Percentiles rank a stretch among this genome's conserved stretches.
Conservation (phyloP, 371 early-diverging fungal genomes). For the Mucor sp. region DNA sequence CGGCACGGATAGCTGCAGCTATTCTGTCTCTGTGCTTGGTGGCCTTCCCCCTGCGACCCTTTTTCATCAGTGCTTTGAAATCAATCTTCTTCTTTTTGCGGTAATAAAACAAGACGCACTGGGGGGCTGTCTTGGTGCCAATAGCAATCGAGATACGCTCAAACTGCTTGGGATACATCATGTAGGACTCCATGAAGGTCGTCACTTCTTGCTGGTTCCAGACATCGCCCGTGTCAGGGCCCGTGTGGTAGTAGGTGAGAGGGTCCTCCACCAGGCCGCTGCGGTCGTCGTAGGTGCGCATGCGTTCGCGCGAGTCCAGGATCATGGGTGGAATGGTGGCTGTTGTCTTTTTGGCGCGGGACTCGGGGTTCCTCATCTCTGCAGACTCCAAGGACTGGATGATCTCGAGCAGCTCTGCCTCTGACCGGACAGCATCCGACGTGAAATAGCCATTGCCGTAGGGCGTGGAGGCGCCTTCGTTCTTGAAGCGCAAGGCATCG, state of each 20-base stretch:
- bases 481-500: constrained; percentile 45
- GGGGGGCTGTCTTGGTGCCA: constrained; percentile 77
- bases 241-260: constrained; percentile 61
- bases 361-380: constrained; percentile 78
- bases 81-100: constrained; percentile 85
- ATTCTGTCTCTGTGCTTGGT: constrained; percentile 44
- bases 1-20: constrained; percentile 48
- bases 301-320: constrained; percentile 62
- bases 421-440: constrained; percentile 82
- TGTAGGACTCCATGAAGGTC: constrained; percentile 75
- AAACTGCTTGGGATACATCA: constrained; percentile 90
- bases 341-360: constrained; percentile 75
- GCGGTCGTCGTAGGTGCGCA: constrained; percentile 62
- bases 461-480: constrained; percentile 36
- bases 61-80: constrained; percentile 74
- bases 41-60: constrained; percentile 54
- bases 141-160: constrained; percentile 79
- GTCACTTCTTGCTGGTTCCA: constrained; percentile 87
- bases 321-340: constrained; percentile 81
- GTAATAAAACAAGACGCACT: constrained; percentile 92
- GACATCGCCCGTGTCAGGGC: constrained; percentile 54
- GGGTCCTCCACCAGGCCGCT: constrained; percentile 69
- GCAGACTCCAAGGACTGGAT: constrained; percentile 76
- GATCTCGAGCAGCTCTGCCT: constrained; percentile 79
- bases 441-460: constrained; percentile 53